phyloP scores from a whole-genome alignment of 2,329 filamentous ascomycete genomes.

The Escovopsis sp. region DNA sequence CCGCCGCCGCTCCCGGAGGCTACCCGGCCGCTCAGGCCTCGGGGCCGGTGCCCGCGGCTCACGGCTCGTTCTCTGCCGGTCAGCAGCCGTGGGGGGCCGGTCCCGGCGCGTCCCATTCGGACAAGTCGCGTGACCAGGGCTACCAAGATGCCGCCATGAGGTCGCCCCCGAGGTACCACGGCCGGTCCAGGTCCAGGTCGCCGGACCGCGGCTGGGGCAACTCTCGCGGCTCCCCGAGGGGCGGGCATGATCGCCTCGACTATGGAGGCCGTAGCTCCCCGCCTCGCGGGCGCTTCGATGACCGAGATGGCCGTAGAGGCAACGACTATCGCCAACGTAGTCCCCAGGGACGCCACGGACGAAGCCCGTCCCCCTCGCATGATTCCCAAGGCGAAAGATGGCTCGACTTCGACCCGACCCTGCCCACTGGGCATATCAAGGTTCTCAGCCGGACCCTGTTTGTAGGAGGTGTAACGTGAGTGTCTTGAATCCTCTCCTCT shows the following conservation, averaged over 20 bases:
- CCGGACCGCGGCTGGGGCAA: conserved; percentile 60
- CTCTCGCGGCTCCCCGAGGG: conserved; percentile 45
- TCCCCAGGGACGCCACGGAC: conserved; percentile 53
- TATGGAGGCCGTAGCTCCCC: conserved; percentile 61
- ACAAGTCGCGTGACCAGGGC: conserved; percentile 40
- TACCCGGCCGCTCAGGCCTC: conserved; percentile 24
- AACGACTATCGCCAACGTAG: conserved; percentile 79
- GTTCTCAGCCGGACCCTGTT: conserved; percentile 92
- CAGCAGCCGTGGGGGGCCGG: conserved; percentile 19
- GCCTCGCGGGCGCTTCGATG: conserved; percentile 32
- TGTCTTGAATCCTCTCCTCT: conserved; percentile 10
- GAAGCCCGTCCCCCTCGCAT: conserved; percentile 42
- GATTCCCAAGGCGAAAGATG: conserved; percentile 41
- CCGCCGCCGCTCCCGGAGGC: conserved; percentile 20
- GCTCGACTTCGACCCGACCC: conserved; percentile 61
- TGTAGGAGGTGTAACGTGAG: conserved; percentile 85
- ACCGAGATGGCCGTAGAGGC: conserved; percentile 37
- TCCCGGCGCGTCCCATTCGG: conserved; percentile 12
- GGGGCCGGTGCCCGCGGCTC: conserved; percentile 26
- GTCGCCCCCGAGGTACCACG: conserved; percentile 45
- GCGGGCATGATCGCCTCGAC: conserved; percentile 51
- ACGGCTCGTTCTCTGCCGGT: conserved; percentile 25
- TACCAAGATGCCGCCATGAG: conserved; percentile 40
- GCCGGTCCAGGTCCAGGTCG: conserved; percentile 63
- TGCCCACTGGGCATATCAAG: conserved; percentile 71